Base-by-base conservation (phyloP, 164 flowering plant species). In the Berberis thunbergii region DNA sequence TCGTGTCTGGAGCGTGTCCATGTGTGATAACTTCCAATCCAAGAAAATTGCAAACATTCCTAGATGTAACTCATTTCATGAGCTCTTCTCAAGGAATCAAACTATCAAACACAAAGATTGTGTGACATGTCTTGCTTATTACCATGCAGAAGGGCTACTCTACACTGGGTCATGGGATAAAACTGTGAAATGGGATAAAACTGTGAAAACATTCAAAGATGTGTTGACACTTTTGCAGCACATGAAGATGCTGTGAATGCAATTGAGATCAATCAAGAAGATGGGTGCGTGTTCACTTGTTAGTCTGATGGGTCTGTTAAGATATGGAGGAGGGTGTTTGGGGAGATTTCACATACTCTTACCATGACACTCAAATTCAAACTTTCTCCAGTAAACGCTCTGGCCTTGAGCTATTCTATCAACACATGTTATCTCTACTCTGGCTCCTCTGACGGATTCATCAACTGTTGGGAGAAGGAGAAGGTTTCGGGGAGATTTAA, bases 331-430 rank as follows among this genome's bases (percentile, higher is more conserved):
- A 50, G 54, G 11, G 54, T 52, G 11, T 11, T 10, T 52, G 54
- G 54, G n/a, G 54, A 52, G n/a, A 52, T 10, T 26, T 52, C n/a
- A 52, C 54, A 52, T 52, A 52, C 11, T 10, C 54, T 52, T 26
- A 52, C 54, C n/a, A 52, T 50, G 54, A 52, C 54, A 52, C 54
- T 52, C 54, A 52, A 52, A 26, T 52, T 52, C n/a, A 12, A 10
- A 52, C 1, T 6, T 6, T 6, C 8, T 10, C 54, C 54, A 26
- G 26, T 26, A 26, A 26, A 26, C 26, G 26, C 26, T 26, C 26
- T 26, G 26, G 26, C 26, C 26, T 26, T 26, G 26, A 26, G 26
- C 26, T 26, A 26, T 26, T 26, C 26, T 26, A 26, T 26, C 26
- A 26, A 26, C 26, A 26, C 26, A 26, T 26, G 26, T 26, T 26